These are phyloP conservation scores for Cyberlindnera euphorbiae DNA, from an alignment of 805 yeast genomes.

Conservation along the genomic window DNA sequence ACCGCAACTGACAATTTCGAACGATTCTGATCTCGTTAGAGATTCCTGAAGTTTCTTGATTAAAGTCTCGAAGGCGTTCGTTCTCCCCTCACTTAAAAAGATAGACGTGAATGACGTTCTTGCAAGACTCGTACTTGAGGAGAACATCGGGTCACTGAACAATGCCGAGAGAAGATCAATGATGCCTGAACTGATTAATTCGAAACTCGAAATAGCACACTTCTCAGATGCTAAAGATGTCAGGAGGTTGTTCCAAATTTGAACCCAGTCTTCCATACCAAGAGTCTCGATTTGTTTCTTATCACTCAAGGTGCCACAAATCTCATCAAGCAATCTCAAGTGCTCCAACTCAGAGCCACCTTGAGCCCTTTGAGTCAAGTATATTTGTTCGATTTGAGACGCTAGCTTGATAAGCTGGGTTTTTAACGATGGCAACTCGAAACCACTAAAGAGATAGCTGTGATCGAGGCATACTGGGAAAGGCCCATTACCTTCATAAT, in stretches of 20 bases:
- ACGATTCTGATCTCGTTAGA: conserved; percentile 66
- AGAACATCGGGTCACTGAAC: conserved; percentile 28
- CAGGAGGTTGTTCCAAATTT: conserved; percentile 36
- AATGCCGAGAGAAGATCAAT: conserved; percentile 37
- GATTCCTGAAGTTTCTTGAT: conserved; percentile 66
- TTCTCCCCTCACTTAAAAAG: conserved; percentile 23
- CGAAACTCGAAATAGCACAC: conserved; percentile 60
- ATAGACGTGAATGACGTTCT: conserved; percentile 40
- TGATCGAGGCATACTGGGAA: neutral
- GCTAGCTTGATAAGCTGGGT: conserved; percentile 14
- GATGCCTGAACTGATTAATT: conserved; percentile 65
- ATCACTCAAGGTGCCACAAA: conserved; percentile 18
- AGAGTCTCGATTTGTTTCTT: conserved; percentile 1
- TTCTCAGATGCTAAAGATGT: conserved; percentile 28
- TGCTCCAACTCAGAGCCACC: conserved; percentile 25
- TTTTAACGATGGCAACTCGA: conserved; percentile 7
- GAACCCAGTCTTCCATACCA: conserved; percentile 28
- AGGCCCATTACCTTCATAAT: conserved; percentile 3
- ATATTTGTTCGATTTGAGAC: conserved; percentile 28
- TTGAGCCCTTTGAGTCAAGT: conserved; percentile 24
- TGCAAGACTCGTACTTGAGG: conserved; percentile 31
- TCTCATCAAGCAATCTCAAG: conserved; percentile 26
- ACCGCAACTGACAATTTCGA: conserved; percentile 50
- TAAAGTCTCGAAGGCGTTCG: conserved; percentile 36
- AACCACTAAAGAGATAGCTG: conserved; percentile 8